Evolutionary conservation across 805 yeast species (phyloP).

Genomic region (Candida xiaguanensis): DNA sequence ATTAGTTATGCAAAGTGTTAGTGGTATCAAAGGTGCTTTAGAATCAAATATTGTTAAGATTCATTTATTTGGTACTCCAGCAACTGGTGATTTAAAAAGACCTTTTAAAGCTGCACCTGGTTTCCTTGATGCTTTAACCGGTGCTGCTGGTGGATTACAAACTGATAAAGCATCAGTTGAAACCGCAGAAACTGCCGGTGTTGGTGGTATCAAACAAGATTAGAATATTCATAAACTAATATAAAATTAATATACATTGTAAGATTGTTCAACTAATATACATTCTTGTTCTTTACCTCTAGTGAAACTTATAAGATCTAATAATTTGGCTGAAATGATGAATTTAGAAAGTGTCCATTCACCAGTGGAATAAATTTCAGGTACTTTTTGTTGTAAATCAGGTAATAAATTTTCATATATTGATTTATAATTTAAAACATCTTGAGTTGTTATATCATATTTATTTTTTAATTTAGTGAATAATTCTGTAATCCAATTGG

Average conservation of each 20-base stretch:
- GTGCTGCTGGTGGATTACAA: conserved; percentile 47
- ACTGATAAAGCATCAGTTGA: conserved; percentile 87
- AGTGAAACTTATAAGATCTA: conserved; percentile 48
- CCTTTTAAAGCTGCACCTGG: conserved; percentile 83
- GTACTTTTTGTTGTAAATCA: conserved; percentile 43
- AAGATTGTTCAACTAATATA: conserved; percentile 27
- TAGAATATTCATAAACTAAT: conserved; percentile 25
- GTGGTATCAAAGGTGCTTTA: conserved; percentile 84
- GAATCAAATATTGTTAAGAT: conserved; percentile 90
- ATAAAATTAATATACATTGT: not conserved
- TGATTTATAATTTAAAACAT: conserved; percentile 50
- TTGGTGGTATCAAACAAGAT: conserved; percentile 87
- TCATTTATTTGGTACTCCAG: conserved; percentile 78
- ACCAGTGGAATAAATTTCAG: conserved; percentile 54
- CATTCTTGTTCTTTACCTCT: conserved; percentile 44
- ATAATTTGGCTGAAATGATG: conserved; percentile 51
- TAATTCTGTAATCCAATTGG: conserved; percentile 46
- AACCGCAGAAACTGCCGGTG: conserved; percentile 79
- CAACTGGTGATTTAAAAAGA: conserved; percentile 89
- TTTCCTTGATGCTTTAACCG: conserved; percentile 55
- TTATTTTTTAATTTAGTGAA: conserved; percentile 36
- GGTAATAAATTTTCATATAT: conserved; percentile 55
- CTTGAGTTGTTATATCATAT: conserved; percentile 42
- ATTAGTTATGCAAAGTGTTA: conserved; percentile 86
- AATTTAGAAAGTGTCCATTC: conserved; percentile 45